Conservation (phyloP, 2,329 filamentous ascomycete species). For the Penicillium sumatraense region DNA sequence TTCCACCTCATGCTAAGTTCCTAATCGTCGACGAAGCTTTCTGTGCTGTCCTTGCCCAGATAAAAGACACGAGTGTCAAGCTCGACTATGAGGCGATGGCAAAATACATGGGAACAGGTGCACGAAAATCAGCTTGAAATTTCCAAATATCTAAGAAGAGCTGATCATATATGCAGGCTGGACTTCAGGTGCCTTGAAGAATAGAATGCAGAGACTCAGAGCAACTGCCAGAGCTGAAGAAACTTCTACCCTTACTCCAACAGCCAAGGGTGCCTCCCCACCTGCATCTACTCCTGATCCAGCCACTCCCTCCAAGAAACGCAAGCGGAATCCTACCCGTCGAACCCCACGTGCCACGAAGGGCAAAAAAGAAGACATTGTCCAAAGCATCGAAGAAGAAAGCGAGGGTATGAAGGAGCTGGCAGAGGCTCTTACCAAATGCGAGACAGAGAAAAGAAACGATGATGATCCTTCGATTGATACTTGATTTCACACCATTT, state of each 20-base stretch:
- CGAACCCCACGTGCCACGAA: not conserved
- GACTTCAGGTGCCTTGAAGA: not conserved
- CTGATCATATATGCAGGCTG: not conserved
- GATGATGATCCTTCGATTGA: not conserved
- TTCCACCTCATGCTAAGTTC: too few species aligned
- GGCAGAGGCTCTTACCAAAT: not conserved
- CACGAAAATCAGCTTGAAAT: not conserved
- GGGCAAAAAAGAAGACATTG: not conserved
- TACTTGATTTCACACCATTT: not conserved
- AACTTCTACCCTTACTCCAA: not conserved
- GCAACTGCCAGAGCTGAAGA: not conserved
- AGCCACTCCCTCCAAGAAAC: not conserved
- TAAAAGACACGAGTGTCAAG: not conserved
- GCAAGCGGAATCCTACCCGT: not conserved
- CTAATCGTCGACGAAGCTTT: too few species aligned
- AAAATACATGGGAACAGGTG: not conserved
- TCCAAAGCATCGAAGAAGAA: not conserved
- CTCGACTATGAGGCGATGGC: not conserved
- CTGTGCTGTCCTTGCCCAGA: not conserved
- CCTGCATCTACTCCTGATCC: not conserved
- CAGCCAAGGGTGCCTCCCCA: not conserved
- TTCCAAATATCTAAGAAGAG: not conserved
- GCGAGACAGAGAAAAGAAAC: not conserved
- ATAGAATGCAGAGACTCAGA: not conserved
- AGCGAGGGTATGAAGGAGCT: too few species aligned